phyloP scores from a whole-genome alignment of 2,329 filamentous ascomycete genomes.

The Paecilomyces formosus region DNA sequence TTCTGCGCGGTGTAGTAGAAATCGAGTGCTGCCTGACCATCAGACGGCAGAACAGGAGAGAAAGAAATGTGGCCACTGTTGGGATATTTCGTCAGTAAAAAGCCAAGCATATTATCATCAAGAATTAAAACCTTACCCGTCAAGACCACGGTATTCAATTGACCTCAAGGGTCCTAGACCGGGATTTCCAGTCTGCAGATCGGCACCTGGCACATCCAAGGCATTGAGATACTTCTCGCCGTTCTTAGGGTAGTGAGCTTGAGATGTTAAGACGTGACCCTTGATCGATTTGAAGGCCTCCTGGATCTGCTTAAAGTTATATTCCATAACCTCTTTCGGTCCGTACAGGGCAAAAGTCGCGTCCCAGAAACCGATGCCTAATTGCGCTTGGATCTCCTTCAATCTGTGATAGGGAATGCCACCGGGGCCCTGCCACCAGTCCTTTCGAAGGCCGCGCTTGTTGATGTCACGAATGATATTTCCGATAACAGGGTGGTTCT shows the following conservation, averaged over 20 bases:
- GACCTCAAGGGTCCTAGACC: background rate
- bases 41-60: constrained; percentile 5
- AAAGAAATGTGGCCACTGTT: constrained; percentile 8
- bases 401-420: background rate
- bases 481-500: constrained; percentile 1
- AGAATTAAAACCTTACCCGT: background rate
- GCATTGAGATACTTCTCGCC: background rate
- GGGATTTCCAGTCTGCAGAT: background rate
- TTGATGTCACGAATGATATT: background rate
- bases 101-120: no score
- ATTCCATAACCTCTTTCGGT: background rate
- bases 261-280: background rate
- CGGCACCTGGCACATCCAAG: background rate
- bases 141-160: background rate
- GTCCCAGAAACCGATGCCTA: background rate
- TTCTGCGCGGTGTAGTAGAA: background rate
- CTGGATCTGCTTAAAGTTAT: background rate
- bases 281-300: background rate
- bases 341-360: background rate
- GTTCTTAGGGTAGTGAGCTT: background rate
- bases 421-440: background rate
- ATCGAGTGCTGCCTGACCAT: constrained; percentile 5
- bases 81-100: background rate
- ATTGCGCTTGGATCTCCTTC: background rate
- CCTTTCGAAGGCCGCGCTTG: background rate